Base-by-base conservation (phyloP, 1,284 basidiomycete genomes). In the Amylostereum areolatum region DNA sequence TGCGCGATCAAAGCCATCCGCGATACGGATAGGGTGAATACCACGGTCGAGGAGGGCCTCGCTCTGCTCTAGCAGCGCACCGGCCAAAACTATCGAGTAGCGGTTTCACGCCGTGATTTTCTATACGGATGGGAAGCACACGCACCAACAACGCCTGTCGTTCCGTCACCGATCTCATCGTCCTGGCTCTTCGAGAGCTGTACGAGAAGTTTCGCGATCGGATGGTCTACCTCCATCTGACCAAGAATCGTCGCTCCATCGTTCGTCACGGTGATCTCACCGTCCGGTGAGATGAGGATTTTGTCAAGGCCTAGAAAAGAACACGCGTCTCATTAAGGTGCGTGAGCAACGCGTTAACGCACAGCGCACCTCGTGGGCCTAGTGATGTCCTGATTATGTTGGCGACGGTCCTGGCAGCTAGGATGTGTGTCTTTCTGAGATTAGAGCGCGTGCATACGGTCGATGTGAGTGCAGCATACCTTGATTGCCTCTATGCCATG, bases 111-210 rank as follows among this genome's bases (percentile, higher is more conserved):
- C 28, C 34, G n/a, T n/a, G 46, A 29, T 5, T 24, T 43, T 2
- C 18, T 11, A 42, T n/a, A 30, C 11, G 12, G 2, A n/a, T 27
- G 39, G 43, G 11, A 46, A 18, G 48, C 34, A 27, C 35, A 78
- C 92, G 66, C 65, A 94, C 92, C 93, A 58, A 98, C 96, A 53
- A 99, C 96, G 68, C 96, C 97, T 33, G 96, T 99, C 8, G 96
- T 99, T 50, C 96, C 97, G 70, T 99, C 96, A 44, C 97, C 96
- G 66, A 99, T 97, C 75, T 99, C 96, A 69, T 98, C 95, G 66
- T 99, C 96, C 74, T 99, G 96, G 63, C 90, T 94, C 74, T 95
- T 95, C 45, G 92, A 95, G 42, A 98, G 77, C 66, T 99, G 92
- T 8, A 99, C 96, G 37, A 99, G 81, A 41, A 99, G 81, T 71